phyloP scores from a whole-genome alignment of 345 rosid species.

The Arabis hirsuta region DNA sequence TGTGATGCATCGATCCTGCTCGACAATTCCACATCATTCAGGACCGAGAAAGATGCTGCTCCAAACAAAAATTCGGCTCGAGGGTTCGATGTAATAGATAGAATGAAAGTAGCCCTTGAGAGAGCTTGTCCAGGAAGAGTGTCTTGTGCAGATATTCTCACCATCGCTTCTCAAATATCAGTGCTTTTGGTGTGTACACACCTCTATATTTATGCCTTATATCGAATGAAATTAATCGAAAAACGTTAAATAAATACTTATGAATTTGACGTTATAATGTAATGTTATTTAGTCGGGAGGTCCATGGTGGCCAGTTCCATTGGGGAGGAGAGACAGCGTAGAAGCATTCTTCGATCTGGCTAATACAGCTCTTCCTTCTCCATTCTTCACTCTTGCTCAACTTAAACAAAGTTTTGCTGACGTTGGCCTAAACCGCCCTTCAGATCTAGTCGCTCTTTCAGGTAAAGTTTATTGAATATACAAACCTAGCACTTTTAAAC shows the following conservation, averaged over 20 bases:
- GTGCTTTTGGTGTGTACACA: slow-evolving; percentile 40
- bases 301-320: slow-evolving; percentile 42
- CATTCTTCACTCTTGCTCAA: slow-evolving; percentile 23
- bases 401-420: slow-evolving; percentile 31
- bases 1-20: slow-evolving; percentile 64
- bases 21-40: slow-evolving; percentile 47
- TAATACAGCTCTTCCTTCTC: slow-evolving; percentile 43
- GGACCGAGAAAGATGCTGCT: slow-evolving; percentile 54
- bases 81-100: slow-evolving; percentile 59
- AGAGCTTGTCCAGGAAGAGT: slow-evolving; percentile 51
- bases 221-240: neutral
- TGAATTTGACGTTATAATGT: neutral
- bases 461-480: slow-evolving; percentile 34
- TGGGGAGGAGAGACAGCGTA: slow-evolving; percentile 49
- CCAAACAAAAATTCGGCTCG: slow-evolving; percentile 61
- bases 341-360: slow-evolving; percentile 43
- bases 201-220: neutral
- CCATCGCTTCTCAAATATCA: slow-evolving; percentile 52
- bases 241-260: neutral
- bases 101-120: slow-evolving; percentile 57
- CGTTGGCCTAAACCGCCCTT: slow-evolving; percentile 40
- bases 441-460: slow-evolving; percentile 49
- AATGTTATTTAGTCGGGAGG: slow-evolving; percentile 44
- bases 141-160: slow-evolving; percentile 61
- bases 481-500: neutral